These are phyloP conservation scores for Pseudocercospora ulei DNA, from an alignment of 2,329 filamentous ascomycete genomes.

Conservation along the genomic window DNA sequence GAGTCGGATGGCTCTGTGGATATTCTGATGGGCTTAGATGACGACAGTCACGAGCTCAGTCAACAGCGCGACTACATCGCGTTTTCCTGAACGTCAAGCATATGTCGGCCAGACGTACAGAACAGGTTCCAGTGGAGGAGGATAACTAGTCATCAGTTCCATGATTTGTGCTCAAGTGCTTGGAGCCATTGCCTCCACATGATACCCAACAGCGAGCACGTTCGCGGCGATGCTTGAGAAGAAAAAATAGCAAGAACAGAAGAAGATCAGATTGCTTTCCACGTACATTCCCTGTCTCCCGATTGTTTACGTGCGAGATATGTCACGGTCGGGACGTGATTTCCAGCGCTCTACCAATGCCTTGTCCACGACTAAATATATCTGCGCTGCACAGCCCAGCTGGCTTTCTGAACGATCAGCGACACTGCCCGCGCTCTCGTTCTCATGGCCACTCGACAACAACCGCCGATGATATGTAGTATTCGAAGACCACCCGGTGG, in stretches of 20 bases:
- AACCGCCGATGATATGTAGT: too few relatives aligned
- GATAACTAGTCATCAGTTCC: too few relatives aligned
- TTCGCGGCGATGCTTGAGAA: neutral
- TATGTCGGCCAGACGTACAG: neutral
- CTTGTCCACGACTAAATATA: constrained; percentile 5
- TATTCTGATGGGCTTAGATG: constrained; percentile 31
- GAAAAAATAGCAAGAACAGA: constrained; percentile 7
- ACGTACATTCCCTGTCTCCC: too few relatives aligned
- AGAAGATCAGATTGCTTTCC: too few relatives aligned
- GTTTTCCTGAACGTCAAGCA: constrained; percentile 30
- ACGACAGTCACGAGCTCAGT: constrained; percentile 40
- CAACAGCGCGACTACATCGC: constrained; percentile 48
- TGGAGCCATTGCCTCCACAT: constrained; percentile 9
- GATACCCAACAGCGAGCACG: constrained; percentile 10
- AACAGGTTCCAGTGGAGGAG: neutral
- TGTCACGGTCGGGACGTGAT: too few relatives aligned
- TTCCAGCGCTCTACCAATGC: too few relatives aligned
- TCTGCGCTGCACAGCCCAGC: constrained; percentile 5
- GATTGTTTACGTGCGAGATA: too few relatives aligned
- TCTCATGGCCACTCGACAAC: too few relatives aligned
- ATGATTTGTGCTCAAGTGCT: too few relatives aligned
- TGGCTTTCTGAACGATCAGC: neutral
- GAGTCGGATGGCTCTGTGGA: constrained; percentile 51
- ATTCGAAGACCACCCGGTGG: neutral
- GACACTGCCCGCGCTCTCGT: too few relatives aligned